Evolutionary conservation across 495 filamentous ascomycete species (phyloP), one percentile per base, ranked within the genome.

Genomic region (Physcia stellaris): DNA sequence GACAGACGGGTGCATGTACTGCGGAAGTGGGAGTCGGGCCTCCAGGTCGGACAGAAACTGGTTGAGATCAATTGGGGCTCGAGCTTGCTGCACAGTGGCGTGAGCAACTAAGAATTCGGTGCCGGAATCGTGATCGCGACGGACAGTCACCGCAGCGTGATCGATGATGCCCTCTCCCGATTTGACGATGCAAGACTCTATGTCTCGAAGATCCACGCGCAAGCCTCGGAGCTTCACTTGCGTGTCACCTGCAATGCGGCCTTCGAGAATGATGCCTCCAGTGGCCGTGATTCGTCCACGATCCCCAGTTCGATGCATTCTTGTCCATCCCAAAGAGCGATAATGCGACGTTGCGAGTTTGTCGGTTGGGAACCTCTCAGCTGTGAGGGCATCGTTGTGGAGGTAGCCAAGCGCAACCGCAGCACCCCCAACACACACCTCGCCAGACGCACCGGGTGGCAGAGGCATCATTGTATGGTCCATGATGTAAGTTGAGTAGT

Each of bases 161-260:
- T 58, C 61, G 0, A 30, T 35, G 13, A 60, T 54, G 7, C 64
- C 51, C 2, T 56, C 59, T 3, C 51, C 24, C 12, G 58, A 33
- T 1, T 54, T 15, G 2, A 67, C 32, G 0, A 32, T 12, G 2
- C 62, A 62, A 31, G 58, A 55, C 2, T 73, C 80, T 24, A 94
- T 79, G 55, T 95, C 88, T 2, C 70, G 72, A 6, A 88, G 67
- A 22, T 87, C 83, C 4, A 87, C 73, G 6, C 83, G 69, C 43
- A 86, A 77, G 2, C 85, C 85, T 17, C 83, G 71, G 19, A 93
- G 62, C 46, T 90, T 93, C 49, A 86, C 73, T 61, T 87, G 85
- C 20, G 71, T 73, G 43, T 80, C 77, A 0, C 72, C 69, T 1
- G 68, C 65, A 11, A 94, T 78, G 24, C 88, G 77, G 4, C 88